These are phyloP conservation scores for Mallotus nudiflorus DNA, from an alignment of 345 rosid species.

Conservation along the genomic window DNA sequence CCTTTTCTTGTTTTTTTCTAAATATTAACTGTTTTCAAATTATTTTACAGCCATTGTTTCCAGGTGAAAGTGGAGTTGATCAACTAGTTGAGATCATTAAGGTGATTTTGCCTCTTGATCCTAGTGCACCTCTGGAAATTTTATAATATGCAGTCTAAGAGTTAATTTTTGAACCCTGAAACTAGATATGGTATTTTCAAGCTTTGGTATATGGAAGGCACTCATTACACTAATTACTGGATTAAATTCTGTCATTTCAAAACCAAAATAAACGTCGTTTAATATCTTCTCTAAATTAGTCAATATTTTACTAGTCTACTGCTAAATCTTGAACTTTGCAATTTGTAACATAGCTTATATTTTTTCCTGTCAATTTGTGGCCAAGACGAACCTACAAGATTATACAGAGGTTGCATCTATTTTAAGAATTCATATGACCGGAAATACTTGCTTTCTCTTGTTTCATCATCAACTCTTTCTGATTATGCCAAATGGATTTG, in stretches of 20 bases:
- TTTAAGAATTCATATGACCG: background rate
- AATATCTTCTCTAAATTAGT: constrained; percentile 6
- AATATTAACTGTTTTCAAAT: background rate
- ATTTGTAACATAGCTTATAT: constrained; percentile 1
- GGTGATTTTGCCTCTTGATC: constrained; percentile 44
- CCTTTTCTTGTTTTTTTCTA: background rate
- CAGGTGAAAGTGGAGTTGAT: constrained; percentile 98
- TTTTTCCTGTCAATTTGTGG: background rate
- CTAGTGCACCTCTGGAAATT: background rate
- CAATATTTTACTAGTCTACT: background rate
- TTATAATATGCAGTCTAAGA: background rate
- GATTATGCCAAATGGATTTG: background rate
- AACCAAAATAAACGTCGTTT: background rate
- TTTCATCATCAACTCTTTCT: no score
- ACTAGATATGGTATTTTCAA: constrained; percentile 1
- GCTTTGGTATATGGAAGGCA: background rate
- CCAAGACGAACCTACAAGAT: background rate
- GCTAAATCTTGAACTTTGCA: constrained; percentile 6
- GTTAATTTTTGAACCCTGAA: background rate
- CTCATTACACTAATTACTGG: background rate
- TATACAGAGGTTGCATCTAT: background rate
- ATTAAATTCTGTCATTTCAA: background rate
- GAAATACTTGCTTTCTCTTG: background rate
- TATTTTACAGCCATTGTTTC: constrained; percentile 81
- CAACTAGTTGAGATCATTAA: constrained; percentile 96